phyloP scores from a whole-genome alignment of 2,329 filamentous ascomycete genomes.

The Penicillium sp. region DNA sequence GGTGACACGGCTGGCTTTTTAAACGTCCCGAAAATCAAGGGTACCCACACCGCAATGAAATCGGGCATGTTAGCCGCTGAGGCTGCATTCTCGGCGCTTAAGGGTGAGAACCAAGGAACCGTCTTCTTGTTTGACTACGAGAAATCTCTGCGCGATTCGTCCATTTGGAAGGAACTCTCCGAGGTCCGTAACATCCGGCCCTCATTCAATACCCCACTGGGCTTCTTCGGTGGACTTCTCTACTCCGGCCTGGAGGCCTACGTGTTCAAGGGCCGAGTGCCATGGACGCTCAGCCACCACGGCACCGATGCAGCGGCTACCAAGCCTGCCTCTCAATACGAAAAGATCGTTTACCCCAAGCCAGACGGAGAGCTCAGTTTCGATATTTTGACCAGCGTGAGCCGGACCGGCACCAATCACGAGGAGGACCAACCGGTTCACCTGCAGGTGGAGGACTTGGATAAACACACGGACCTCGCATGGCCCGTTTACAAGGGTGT shows the following conservation, averaged over 20 bases:
- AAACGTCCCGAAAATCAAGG: conserved; percentile 97
- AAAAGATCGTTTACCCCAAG: conserved; percentile 93
- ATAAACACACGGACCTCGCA: conserved; percentile 71
- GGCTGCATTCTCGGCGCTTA: conserved; percentile 71
- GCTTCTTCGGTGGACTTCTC: conserved; percentile 76
- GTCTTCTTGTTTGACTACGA: conserved; percentile 95
- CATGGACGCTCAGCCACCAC: conserved; percentile 88
- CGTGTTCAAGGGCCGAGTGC: conserved; percentile 70
- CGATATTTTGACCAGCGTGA: conserved; percentile 91
- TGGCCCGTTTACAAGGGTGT: conserved; percentile 84
- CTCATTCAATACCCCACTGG: conserved; percentile 79
- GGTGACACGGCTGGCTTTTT: conserved; percentile 94
- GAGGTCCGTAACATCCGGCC: conserved; percentile 96
- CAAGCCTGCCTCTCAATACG: conserved; percentile 65
- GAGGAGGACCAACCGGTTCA: conserved; percentile 98
- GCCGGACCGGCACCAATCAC: conserved; percentile 91
- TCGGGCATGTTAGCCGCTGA: conserved; percentile 94
- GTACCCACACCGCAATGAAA: conserved; percentile 95
- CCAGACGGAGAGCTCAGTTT: conserved; percentile 92
- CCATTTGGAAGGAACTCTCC: conserved; percentile 88
- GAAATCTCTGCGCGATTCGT: conserved; percentile 71
- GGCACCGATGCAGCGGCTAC: conserved; percentile 69
- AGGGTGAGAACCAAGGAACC: conserved; percentile 50
- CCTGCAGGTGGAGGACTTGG: conserved; percentile 90
- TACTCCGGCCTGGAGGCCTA: conserved; percentile 93